Conservation (phyloP, 306 rosid genomes). For the Malus sieversii region DNA sequence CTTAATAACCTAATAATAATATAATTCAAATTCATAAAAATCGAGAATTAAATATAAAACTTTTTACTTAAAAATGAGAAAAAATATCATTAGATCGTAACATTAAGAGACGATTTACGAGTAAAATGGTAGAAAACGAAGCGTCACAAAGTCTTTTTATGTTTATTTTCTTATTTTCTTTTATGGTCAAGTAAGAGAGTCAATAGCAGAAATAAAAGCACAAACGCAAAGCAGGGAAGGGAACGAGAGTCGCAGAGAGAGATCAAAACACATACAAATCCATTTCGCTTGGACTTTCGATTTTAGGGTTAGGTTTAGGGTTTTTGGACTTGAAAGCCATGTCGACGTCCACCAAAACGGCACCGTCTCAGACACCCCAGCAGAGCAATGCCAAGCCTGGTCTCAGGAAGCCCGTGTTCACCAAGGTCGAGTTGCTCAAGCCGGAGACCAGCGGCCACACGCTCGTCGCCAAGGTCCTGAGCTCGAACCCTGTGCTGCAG, state of each 20-base stretch:
- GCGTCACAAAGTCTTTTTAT: not conserved
- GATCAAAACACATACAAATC: not conserved
- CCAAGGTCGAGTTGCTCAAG: conserved; percentile 61
- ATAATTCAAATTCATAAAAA: rapidly evolving
- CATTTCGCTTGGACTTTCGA: not conserved
- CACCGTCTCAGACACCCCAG: conserved; percentile 5
- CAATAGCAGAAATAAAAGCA: not conserved
- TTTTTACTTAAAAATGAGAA: rapidly evolving
- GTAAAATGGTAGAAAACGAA: not conserved
- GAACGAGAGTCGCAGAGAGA: not conserved
- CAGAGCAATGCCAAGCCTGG: conserved; percentile 37
- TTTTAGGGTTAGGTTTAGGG: conserved; percentile 20
- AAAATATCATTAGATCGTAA: too few relatives aligned
- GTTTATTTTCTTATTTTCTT: too few relatives aligned
- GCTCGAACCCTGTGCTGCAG: conserved; percentile 53
- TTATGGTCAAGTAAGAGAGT: too few relatives aligned
- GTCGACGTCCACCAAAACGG: conserved; percentile 23
- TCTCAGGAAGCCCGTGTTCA: conserved; percentile 70
- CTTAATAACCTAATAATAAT: rapidly evolving
- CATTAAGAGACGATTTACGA: too few relatives aligned
- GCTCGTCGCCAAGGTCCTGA: conserved; percentile 53
- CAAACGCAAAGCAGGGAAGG: not conserved
- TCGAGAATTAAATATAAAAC: rapidly evolving
- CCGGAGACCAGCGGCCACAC: conserved; percentile 85
- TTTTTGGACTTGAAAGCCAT: not conserved